Evolutionary conservation across 169 alveolate species (phyloP).

Genomic region (Eimeria praecox): DNA sequence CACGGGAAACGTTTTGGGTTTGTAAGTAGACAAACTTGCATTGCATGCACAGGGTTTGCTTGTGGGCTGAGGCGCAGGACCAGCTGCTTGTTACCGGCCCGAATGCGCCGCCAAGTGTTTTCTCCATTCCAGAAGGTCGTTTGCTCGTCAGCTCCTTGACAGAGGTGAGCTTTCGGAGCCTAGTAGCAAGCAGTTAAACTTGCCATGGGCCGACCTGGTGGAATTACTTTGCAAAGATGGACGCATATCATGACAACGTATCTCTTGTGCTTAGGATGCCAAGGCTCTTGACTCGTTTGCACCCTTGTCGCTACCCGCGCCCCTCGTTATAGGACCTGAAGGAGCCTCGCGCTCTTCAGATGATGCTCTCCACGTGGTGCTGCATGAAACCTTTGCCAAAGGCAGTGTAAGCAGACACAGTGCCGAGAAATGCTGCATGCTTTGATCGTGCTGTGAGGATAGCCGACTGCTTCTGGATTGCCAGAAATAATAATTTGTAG

Average conservation of each 20-base stretch:
- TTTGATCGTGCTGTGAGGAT: neutral
- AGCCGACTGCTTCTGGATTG: neutral
- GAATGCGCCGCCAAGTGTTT: constrained; percentile 41
- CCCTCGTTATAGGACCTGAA: constrained; percentile 37
- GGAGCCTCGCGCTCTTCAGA: constrained; percentile 8
- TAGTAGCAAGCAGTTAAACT: neutral
- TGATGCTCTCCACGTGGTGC: neutral
- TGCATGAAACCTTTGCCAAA: neutral
- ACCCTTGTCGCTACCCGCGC: constrained; percentile 29
- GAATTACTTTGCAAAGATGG: neutral
- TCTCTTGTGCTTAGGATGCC: constrained; percentile 21
- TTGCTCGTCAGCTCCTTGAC: constrained; percentile 54
- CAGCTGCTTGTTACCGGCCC: constrained; percentile 48
- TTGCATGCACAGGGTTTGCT: neutral
- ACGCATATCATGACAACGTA: neutral
- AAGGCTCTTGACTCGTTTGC: constrained; percentile 16
- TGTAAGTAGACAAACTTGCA: neutral
- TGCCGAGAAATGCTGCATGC: neutral
- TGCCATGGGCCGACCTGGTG: neutral
- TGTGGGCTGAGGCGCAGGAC: constrained; percentile 18
- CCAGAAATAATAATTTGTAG: neutral
- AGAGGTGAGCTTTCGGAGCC: neutral
- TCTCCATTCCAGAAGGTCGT: constrained; percentile 59
- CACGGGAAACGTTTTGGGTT: neutral
- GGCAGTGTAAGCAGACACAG: constrained; percentile 4